Base-by-base conservation (phyloP, 768 basidiomycete species). In the Lenzites betulinus region DNA sequence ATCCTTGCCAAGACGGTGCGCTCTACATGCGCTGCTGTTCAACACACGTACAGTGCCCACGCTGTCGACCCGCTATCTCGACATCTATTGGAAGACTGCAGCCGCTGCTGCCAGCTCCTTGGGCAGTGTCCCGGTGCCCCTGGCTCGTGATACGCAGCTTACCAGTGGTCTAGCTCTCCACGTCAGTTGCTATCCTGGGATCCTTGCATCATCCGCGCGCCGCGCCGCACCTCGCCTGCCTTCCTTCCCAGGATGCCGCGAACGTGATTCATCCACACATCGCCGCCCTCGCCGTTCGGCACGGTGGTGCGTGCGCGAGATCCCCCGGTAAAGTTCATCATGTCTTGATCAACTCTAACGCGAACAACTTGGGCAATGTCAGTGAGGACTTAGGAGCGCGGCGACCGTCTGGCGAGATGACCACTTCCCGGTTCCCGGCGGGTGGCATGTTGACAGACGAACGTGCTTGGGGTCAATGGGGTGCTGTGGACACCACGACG, bases 381-480 rank as follows among this genome's bases (percentile, higher is more conserved):
- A n/a, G n/a, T n/a, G n/a, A n/a, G n/a, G n/a, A n/a, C n/a, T n/a
- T n/a, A n/a, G 30, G 30, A 33, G 30, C 30, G 6, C 11, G 6
- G 30, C 30, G 30, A 11, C 11, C 30, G 30, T 33, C 11, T 11
- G 30, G 30, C 30, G 11, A 4, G 30, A 33, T 33, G 30, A 5
- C 11, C 6, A 33, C 30, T 48, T 15, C 46, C 25, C 23, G 25
- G 22, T 47, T 8, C 20, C 11, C n/a, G n/a, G 26, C 26, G 16
- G 25, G 30, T 35, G 49, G 7, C n/a, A n/a, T n/a, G n/a, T 16
- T 55, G 61, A 58, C 61, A 62, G 61, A 62, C 61, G 61, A 62
- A 62, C 61, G 61, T 62, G 61, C 60, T 36, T 52, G 53, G n/a
- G n/a, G n/a, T n/a, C n/a, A n/a, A n/a, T n/a, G n/a, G n/a, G n/a